Base-by-base conservation (phyloP, 106 monocot species). In the Hemerocallis citrina region DNA sequence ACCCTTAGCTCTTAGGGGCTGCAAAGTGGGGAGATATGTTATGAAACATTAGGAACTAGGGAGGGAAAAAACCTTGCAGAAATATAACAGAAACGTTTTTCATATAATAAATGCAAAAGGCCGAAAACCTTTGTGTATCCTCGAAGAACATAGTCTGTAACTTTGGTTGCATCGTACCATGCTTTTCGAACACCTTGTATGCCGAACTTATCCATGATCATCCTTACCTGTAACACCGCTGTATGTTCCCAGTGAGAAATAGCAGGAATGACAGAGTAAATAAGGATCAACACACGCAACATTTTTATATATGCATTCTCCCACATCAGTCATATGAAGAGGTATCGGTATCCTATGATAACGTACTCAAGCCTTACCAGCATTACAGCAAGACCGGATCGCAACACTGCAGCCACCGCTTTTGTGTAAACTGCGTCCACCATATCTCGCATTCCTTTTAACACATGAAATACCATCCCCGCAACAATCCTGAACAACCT, bases 61-160 rank as follows among this genome's bases (percentile, higher is more conserved):
- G 2, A 27, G 35, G n/a, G n/a, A n/a, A n/a, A n/a, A n/a, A n/a
- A n/a, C n/a, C n/a, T n/a, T n/a, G n/a, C n/a, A n/a, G n/a, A n/a
- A n/a, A n/a, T n/a, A n/a, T n/a, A n/a, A n/a, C n/a, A 36, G 34
- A 58, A 2, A 19, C 15, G 17, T 19, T 28, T 54, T 31, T 1
- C 24, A 55, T 45, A 27, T 57, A 1, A 16, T 46, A 57, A 43
- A 22, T 20, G 5, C 13, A 60, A 15, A 33, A 24, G 34, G n/a
- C n/a, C 60, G 21, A 57, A 65, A 29, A 83, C 93, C 80, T 89
- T 94, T 43, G 89, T 89, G 49, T 94, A 94, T 45, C 93, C 89
- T 66, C 85, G 68, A 42, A 94, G 34, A 49, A 82, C 80, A 75
- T 85, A 57, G 70, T 85, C 82, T 3, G 74, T 79, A n/a, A 82